Percentiles rank a stretch among this genome's conserved stretches.
phyloP scores from a whole-genome alignment of 2,329 filamentous ascomycete species.

The Onygenales sp. region DNA sequence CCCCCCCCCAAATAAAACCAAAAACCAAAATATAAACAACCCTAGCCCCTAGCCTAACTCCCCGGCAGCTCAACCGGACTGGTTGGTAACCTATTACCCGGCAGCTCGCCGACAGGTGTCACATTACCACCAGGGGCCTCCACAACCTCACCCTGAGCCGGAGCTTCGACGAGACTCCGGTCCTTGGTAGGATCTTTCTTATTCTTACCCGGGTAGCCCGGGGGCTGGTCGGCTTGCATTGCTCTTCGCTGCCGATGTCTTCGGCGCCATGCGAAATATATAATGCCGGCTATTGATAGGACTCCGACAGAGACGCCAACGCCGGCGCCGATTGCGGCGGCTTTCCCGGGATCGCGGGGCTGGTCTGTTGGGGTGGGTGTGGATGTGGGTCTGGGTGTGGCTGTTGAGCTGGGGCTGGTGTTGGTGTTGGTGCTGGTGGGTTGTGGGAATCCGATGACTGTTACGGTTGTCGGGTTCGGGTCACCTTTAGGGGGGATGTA shows the following conservation, averaged over 20 bases:
- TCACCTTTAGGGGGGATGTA: not conserved
- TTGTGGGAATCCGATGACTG: not conserved
- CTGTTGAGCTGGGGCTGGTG: not conserved
- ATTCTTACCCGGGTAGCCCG: too few relatives aligned
- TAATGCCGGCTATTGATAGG: not conserved
- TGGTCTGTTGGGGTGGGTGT: not conserved
- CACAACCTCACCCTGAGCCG: too few relatives aligned
- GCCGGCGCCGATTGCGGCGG: not conserved
- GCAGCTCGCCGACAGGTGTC: too few relatives aligned
- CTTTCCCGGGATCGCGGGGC: not conserved
- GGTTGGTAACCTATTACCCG: too few relatives aligned
- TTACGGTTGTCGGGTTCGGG: not conserved
- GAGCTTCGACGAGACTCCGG: too few relatives aligned
- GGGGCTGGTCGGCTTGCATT: not conserved
- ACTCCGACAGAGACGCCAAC: not conserved
- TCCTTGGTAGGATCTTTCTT: too few relatives aligned
- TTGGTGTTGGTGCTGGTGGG: not conserved
- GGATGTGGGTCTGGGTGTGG: not conserved
- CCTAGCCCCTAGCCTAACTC: too few relatives aligned
- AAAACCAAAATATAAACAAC: too few relatives aligned
- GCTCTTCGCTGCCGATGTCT: not conserved
- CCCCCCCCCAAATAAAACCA: too few relatives aligned
- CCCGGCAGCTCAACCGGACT: too few relatives aligned
- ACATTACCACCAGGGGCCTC: too few relatives aligned
- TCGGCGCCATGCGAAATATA: not conserved